These are phyloP conservation scores for Rubia tinctorum DNA, from an alignment of 305 asterid genomes.

Conservation along the genomic window DNA sequence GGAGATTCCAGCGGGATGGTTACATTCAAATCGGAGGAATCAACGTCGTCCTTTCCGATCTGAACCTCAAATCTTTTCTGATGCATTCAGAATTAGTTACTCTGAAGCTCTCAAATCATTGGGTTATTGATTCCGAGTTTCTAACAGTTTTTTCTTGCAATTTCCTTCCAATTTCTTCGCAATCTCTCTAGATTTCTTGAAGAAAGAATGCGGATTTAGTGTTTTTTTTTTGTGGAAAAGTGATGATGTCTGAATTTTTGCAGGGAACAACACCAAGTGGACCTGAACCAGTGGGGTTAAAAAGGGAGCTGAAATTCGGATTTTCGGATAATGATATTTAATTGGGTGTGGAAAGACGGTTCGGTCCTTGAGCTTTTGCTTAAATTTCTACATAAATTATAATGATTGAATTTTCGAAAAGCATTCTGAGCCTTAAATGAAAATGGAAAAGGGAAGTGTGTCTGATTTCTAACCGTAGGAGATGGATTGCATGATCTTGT, in stretches of 20 bases:
- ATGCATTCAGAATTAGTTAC: conserved; percentile 20
- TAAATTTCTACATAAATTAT: neutral
- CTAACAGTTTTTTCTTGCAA: neutral
- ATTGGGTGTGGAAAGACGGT: neutral
- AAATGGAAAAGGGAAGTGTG: neutral
- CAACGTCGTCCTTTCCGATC: conserved; percentile 22
- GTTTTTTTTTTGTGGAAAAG: conserved; percentile 6
- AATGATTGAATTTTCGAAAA: neutral
- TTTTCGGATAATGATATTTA: conserved; percentile 9
- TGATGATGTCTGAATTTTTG: conserved; percentile 22
- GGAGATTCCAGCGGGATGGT: conserved; percentile 11
- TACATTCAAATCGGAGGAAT: conserved; percentile 21
- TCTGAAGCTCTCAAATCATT: neutral
- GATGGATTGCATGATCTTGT: neutral
- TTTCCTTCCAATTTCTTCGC: neutral
- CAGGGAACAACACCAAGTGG: conserved; percentile 22
- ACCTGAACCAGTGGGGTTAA: conserved; percentile 19
- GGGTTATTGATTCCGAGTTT: neutral
- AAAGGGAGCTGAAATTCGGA: conserved; percentile 13
- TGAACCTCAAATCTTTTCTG: conserved; percentile 26
- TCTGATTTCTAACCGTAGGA: neutral
- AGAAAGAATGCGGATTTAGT: neutral
- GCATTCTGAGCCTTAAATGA: neutral
- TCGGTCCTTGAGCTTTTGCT: neutral
- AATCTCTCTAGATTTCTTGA: neutral